A percentile compares a stretch with the other conserved stretches of the same genome.
Conservation (phyloP, 495 filamentous ascomycete species). For the Aspergillus haitiensis region DNA sequence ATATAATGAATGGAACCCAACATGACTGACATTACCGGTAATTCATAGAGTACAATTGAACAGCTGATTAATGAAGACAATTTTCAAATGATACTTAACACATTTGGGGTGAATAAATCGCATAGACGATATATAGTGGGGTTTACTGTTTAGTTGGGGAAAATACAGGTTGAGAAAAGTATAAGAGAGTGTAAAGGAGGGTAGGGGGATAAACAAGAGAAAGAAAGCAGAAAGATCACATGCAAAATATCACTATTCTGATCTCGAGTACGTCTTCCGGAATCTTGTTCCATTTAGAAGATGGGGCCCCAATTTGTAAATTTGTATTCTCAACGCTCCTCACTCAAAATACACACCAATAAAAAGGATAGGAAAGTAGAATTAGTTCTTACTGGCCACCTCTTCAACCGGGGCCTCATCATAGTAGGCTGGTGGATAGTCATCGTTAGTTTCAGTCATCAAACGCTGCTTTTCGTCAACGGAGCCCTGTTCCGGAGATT, state of each 20-base stretch:
- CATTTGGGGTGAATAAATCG: neutral
- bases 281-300: constrained; percentile 12
- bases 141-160: neutral
- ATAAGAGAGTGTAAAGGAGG: constrained; percentile 9
- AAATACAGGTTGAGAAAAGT: neutral
- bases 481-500: constrained; percentile 38
- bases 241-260: constrained; percentile 7
- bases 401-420: constrained; percentile 28
- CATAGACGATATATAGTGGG: neutral
- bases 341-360: neutral
- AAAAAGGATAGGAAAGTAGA: neutral
- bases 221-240: constrained; percentile 16
- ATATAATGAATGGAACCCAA: too few species aligned
- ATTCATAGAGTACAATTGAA: too few species aligned
- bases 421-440: constrained; percentile 35
- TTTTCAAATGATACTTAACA: neutral
- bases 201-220: neutral
- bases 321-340: neutral
- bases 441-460: constrained; percentile 34
- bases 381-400: constrained; percentile 34
- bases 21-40: too few species aligned
- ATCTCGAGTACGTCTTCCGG: constrained; percentile 5
- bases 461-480: constrained; percentile 45
- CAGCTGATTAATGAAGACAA: too few species aligned
- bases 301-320: constrained; percentile 3